Percentiles rank a stretch among this genome's conserved stretches.
phyloP scores from a whole-genome alignment of 2,329 filamentous ascomycete species.

The Paecilomyces dactylethromorphus region DNA sequence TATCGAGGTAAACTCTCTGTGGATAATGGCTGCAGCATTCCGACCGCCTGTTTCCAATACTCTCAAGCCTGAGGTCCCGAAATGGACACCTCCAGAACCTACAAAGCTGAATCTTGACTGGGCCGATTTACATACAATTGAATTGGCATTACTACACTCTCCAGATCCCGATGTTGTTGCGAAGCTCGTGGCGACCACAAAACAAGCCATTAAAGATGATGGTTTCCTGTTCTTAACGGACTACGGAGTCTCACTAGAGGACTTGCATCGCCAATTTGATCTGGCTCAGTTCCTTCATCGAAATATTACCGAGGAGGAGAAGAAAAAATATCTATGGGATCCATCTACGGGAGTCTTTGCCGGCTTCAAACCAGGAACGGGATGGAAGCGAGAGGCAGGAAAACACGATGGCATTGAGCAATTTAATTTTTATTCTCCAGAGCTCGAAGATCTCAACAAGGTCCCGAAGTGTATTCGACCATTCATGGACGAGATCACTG shows the following conservation, averaged over 20 bases:
- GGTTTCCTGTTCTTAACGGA: constrained; percentile 45
- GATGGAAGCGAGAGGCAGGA: constrained; percentile 33
- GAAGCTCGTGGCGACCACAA: constrained; percentile 37
- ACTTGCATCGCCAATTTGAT: constrained; percentile 46
- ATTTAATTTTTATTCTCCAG: constrained; percentile 47
- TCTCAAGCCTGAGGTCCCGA: constrained; percentile 37
- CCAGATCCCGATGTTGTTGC: constrained; percentile 38
- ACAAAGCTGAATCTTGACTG: constrained; percentile 41
- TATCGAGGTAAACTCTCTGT: background rate
- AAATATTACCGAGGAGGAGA: constrained; percentile 46
- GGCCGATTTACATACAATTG: constrained; percentile 37
- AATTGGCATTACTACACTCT: constrained; percentile 40
- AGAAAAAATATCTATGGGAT: constrained; percentile 41
- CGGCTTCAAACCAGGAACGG: constrained; percentile 46
- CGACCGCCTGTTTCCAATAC: constrained; percentile 33
- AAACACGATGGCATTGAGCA: constrained; percentile 47
- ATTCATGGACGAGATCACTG: constrained; percentile 46
- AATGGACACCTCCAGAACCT: constrained; percentile 39
- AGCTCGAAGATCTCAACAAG: constrained; percentile 37
- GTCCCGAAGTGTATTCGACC: constrained; percentile 42
- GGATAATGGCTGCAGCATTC: constrained; percentile 31
- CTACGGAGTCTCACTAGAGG: constrained; percentile 44
- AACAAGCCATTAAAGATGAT: constrained; percentile 38
- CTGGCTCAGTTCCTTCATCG: constrained; percentile 46
- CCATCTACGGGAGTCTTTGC: constrained; percentile 45